Conservation (phyloP, 176 grass and related monocot genomes). For the Bolboschoenus planiculmis region DNA sequence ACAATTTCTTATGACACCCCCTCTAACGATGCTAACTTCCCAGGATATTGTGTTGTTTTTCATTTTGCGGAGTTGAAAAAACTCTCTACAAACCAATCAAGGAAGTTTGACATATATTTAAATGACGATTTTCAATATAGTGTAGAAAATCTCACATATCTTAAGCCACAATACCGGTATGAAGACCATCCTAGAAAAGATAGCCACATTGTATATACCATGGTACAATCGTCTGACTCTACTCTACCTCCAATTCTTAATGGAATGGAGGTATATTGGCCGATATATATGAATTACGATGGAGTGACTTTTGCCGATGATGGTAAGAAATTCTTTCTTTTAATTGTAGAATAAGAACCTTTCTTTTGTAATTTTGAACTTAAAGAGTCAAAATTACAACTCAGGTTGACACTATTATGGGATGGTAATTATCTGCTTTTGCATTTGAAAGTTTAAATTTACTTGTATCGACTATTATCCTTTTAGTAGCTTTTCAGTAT, state of each 20-base stretch:
- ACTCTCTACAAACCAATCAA: constrained; percentile 3
- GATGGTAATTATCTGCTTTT: too few relatives aligned
- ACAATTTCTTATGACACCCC: background rate
- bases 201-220: background rate
- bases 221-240: constrained; percentile 27
- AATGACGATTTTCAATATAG: background rate
- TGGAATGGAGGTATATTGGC: constrained; percentile 35
- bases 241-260: constrained; percentile 53
- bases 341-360: background rate
- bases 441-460: too few relatives aligned
- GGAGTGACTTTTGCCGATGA: constrained; percentile 21
- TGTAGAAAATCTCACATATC: background rate
- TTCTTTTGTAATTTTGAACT: background rate
- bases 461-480: too few relatives aligned
- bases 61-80: constrained; percentile 28
- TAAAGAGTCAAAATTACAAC: too few relatives aligned
- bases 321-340: constrained; percentile 11
- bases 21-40: background rate
- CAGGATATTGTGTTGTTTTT: background rate
- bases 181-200: accelerated
- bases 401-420: too few relatives aligned
- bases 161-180: background rate
- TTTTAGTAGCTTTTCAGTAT: too few relatives aligned
- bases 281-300: background rate
- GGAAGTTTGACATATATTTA: constrained; percentile 23